Percentiles rank a stretch among this genome's conserved stretches.
Evolutionary conservation across 805 yeast genomes (phyloP).

Genomic region (Saccharomycopsis sp.): DNA sequence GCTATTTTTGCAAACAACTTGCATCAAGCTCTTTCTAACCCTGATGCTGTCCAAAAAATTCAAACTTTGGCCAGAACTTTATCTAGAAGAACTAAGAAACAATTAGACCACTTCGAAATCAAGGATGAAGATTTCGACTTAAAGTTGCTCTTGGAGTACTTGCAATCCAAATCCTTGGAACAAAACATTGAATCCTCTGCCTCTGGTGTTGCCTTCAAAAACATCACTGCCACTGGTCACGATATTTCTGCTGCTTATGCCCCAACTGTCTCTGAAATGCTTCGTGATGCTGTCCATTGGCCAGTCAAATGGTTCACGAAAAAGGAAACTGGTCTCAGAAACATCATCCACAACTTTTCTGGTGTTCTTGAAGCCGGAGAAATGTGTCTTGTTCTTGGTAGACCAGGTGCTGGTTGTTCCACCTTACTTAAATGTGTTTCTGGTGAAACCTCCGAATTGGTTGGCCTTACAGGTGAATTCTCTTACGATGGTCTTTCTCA

Average conservation of each 20-base stretch:
- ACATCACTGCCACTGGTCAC: constrained; percentile 39
- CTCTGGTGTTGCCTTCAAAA: constrained; percentile 45
- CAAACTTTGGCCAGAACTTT: constrained; percentile 45
- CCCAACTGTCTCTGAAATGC: constrained; percentile 40
- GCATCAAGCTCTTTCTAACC: constrained; percentile 24
- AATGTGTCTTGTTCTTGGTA: constrained; percentile 46
- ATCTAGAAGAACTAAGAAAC: constrained; percentile 42
- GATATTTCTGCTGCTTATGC: constrained; percentile 49
- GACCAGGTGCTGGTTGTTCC: constrained; percentile 64
- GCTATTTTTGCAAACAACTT: constrained; percentile 19
- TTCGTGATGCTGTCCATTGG: constrained; percentile 28
- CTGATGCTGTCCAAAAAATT: constrained; percentile 34
- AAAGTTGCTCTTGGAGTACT: constrained; percentile 35
- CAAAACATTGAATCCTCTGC: constrained; percentile 43
- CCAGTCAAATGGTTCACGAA: constrained; percentile 30
- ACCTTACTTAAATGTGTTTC: constrained; percentile 42
- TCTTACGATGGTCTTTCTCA: constrained; percentile 45
- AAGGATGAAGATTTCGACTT: constrained; percentile 42
- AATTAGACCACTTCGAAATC: constrained; percentile 39
- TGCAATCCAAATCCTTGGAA: constrained; percentile 33
- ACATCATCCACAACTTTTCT: constrained; percentile 35
- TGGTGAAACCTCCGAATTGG: constrained; percentile 38
- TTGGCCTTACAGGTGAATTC: constrained; percentile 34
- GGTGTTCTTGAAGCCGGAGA: constrained; percentile 45
- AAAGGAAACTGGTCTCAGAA: constrained; percentile 29